Conservation (phyloP, 805 yeast genomes). For the Zygosaccharomyces siamensis region DNA sequence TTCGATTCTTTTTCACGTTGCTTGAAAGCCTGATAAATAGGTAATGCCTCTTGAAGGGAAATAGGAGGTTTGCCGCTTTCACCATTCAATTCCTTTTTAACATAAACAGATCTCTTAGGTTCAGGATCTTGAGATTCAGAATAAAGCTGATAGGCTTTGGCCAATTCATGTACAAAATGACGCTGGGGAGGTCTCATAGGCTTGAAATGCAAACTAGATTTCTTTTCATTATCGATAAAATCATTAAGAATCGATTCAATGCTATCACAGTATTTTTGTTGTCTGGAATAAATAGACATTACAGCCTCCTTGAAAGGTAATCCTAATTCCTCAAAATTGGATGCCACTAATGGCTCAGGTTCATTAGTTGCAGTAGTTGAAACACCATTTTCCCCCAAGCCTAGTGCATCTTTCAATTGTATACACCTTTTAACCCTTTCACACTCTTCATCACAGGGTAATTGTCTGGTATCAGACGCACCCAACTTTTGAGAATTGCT, state of each 20-base stretch:
- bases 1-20: slow-evolving; percentile 35
- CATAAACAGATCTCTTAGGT: slow-evolving; percentile 68
- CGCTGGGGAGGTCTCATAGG: slow-evolving; percentile 72
- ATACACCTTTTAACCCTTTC: slow-evolving; percentile 53
- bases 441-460: slow-evolving; percentile 73
- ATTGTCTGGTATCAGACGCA: slow-evolving; percentile 34
- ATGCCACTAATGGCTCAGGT: slow-evolving; percentile 22
- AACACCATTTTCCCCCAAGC: slow-evolving; percentile 17
- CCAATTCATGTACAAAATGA: slow-evolving; percentile 62
- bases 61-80: slow-evolving; percentile 24
- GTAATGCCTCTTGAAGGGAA: slow-evolving; percentile 30
- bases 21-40: slow-evolving; percentile 43
- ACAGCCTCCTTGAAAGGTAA: slow-evolving; percentile 45
- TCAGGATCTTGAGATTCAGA: slow-evolving; percentile 78
- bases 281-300: slow-evolving; percentile 46
- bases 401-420: slow-evolving; percentile 60
- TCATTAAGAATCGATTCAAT: slow-evolving; percentile 51
- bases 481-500: slow-evolving; percentile 37
- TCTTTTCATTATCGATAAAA: slow-evolving; percentile 42
- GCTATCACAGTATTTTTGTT: slow-evolving; percentile 61
- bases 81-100: slow-evolving; percentile 37
- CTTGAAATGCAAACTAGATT: slow-evolving; percentile 53
- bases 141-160: slow-evolving; percentile 52
- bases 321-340: slow-evolving; percentile 25
- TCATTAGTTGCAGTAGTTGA: neutral